A percentile compares a stretch with the other conserved stretches of the same genome.
These are phyloP conservation scores for Allantophomopsis cytisporea DNA, from an alignment of 2,329 filamentous ascomycete genomes.

Conservation along the genomic window DNA sequence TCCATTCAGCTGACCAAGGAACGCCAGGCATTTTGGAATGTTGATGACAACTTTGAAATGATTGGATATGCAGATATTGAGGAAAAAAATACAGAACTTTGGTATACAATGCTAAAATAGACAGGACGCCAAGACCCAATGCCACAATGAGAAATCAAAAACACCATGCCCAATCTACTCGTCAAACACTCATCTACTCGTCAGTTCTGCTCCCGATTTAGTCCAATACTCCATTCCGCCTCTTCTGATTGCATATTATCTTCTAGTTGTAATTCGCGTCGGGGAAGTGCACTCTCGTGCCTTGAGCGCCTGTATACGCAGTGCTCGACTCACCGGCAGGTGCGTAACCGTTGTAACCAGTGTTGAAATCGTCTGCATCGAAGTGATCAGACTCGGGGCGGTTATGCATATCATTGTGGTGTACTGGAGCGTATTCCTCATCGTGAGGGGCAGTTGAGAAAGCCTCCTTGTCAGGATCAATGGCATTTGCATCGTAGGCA, in stretches of 20 bases:
- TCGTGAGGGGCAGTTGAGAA: constrained; percentile 56
- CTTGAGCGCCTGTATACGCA: constrained; percentile 11
- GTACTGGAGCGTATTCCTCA: constrained; percentile 51
- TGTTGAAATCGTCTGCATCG: constrained; percentile 14
- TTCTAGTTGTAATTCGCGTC: constrained; percentile 31
- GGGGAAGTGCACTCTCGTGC: constrained; percentile 32
- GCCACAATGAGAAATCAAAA: no score
- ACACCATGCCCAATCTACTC: no score
- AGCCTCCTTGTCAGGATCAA: constrained; percentile 56
- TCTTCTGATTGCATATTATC: constrained; percentile 19
- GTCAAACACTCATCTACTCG: no score
- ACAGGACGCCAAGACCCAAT: no score
- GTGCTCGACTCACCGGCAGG: constrained; percentile 13
- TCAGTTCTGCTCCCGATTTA: no score
- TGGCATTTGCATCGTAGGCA: constrained; percentile 29
- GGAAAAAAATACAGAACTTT: no score
- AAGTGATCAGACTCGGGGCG: constrained; percentile 12
- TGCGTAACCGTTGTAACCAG: constrained; percentile 29
- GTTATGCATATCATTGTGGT: constrained; percentile 31
- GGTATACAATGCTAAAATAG: no score
- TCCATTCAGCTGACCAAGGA: no score
- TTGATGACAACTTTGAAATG: no score
- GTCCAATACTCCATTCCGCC: not conserved
- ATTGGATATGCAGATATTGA: no score
- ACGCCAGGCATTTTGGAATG: no score